Evolutionary conservation across 129 eudicot genomes (phyloP).

Genomic region (Pseudognaphalium luteoalbum): DNA sequence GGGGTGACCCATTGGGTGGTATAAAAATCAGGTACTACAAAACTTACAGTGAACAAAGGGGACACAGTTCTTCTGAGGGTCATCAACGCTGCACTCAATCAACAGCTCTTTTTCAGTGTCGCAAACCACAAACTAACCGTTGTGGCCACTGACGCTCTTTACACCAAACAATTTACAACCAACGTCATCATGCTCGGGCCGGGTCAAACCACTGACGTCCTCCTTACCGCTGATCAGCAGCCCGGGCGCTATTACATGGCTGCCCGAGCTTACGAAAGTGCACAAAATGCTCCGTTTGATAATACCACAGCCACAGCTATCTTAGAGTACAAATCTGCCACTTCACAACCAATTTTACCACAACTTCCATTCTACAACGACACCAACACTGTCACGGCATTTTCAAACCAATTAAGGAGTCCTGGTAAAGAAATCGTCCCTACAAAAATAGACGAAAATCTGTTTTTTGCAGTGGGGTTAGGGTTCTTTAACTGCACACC

Average conservation of each 20-base stretch:
- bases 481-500: slow-evolving; percentile 1
- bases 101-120: slow-evolving; percentile 16
- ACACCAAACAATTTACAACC: slow-evolving; percentile 16
- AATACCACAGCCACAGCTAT: background rate
- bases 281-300: background rate
- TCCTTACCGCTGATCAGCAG: background rate
- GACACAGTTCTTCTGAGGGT: slow-evolving; percentile 20
- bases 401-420: background rate
- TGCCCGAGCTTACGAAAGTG: slow-evolving; percentile 1
- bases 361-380: slow-evolving; percentile 4
- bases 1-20: background rate
- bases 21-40: slow-evolving; percentile 40
- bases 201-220: slow-evolving; percentile 1
- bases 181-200: slow-evolving; percentile 21
- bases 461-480: background rate
- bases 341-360: slow-evolving; percentile 1
- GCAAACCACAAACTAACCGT: slow-evolving; percentile 6
- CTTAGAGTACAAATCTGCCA: background rate
- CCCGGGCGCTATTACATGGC: slow-evolving; percentile 21
- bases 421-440: background rate
- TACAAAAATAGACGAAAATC: background rate
- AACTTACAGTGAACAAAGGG: slow-evolving; percentile 43
- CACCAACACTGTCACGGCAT: background rate
- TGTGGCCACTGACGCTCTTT: background rate
- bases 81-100: slow-evolving; percentile 14